Conservation (phyloP, 2,329 filamentous ascomycete species). For the Trichoderma breve region DNA sequence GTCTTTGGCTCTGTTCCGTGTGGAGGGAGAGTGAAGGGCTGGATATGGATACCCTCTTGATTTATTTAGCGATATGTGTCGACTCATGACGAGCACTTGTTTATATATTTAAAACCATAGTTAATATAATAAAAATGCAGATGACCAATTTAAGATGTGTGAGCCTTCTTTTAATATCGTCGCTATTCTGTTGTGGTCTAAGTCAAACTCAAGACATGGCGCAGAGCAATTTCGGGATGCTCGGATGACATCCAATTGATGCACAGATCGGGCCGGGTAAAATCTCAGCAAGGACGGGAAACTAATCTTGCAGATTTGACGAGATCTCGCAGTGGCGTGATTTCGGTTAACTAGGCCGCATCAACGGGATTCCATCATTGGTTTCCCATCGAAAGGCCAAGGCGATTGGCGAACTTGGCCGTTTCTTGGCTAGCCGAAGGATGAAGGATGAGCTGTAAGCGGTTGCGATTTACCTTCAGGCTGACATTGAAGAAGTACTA, state of each 20-base stretch:
- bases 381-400: neutral
- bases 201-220: neutral
- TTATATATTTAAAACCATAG: neutral
- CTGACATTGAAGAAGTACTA: neutral
- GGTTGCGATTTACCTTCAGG: neutral
- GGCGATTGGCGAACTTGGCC: neutral
- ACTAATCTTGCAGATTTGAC: neutral
- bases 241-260: neutral
- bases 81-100: neutral
- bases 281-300: neutral
- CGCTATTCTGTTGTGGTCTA: too few species aligned
- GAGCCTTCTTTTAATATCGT: neutral
- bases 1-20: constrained; percentile 25
- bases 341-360: neutral
- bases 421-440: neutral
- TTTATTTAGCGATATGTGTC: neutral
- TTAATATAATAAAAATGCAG: too few species aligned
- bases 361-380: neutral
- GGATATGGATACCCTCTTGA: neutral
- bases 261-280: neutral
- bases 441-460: neutral
- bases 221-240: neutral
- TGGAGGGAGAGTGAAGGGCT: constrained; percentile 18
- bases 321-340: neutral
- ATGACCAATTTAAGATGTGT: too few species aligned